A percentile compares a stretch with the other conserved stretches of the same genome.
phyloP scores from a whole-genome alignment of 345 rosid species.

The Chamaenerion angustifolium region DNA sequence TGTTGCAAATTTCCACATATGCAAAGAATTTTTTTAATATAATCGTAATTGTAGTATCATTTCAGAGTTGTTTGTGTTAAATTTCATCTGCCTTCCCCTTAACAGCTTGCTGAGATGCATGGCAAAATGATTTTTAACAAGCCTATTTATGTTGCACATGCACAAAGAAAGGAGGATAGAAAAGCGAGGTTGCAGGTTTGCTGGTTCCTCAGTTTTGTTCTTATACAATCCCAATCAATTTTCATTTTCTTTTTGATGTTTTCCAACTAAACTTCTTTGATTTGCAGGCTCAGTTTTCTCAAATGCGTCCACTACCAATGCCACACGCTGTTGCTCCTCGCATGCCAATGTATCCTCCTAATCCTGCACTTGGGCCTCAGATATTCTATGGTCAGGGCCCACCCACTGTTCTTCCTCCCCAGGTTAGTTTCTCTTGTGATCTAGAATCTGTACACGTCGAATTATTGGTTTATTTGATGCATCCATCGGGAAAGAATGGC shows the following conservation, averaged over 20 bases:
- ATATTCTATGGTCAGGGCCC: slow-evolving; percentile 82
- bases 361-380: slow-evolving; percentile 69
- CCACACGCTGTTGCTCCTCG: slow-evolving; percentile 66
- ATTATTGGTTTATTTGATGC: neutral
- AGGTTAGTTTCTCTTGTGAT: slow-evolving; percentile 20
- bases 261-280: no score
- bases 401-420: slow-evolving; percentile 64
- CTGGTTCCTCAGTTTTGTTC: no score
- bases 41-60: neutral
- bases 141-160: slow-evolving; percentile 89
- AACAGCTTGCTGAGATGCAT: slow-evolving; percentile 66
- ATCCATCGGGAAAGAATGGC: neutral
- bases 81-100: neutral
- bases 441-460: no score
- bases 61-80: no score
- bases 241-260: no score
- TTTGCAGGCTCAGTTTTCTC: slow-evolving; percentile 80
- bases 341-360: slow-evolving; percentile 71
- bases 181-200: slow-evolving; percentile 68
- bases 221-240: neutral
- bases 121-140: slow-evolving; percentile 85
- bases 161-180: slow-evolving; percentile 88
- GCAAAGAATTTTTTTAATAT: no score
- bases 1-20: no score
- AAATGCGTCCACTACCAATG: slow-evolving; percentile 67